Evolutionary conservation across 495 filamentous ascomycete species (phyloP).

Genomic region (Chaetomium fimeti): DNA sequence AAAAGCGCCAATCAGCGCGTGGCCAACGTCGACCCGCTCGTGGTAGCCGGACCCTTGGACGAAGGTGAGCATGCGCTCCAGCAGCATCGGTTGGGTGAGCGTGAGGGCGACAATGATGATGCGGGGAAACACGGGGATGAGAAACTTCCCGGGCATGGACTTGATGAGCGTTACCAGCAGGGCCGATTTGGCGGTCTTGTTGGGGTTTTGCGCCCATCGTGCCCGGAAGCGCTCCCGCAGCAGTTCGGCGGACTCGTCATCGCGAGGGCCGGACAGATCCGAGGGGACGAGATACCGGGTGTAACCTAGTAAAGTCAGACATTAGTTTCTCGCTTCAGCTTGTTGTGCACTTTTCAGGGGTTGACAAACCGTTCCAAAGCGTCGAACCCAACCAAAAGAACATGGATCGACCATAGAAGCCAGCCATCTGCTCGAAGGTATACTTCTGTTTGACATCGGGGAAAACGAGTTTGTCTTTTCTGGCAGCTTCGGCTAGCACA

Average conservation of each 20-base stretch:
- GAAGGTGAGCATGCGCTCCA: slow-evolving; percentile 19
- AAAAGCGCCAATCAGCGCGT: slow-evolving; percentile 16
- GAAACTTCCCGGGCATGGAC: slow-evolving; percentile 14
- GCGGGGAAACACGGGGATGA: slow-evolving; percentile 10
- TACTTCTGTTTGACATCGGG: slow-evolving; percentile 3
- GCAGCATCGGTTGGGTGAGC: slow-evolving; percentile 16
- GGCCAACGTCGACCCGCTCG: slow-evolving; percentile 12
- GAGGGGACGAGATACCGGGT: slow-evolving; percentile 13
- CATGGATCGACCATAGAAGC: slow-evolving; percentile 16
- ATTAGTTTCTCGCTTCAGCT: background rate
- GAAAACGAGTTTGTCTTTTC: slow-evolving; percentile 8
- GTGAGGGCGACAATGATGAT: slow-evolving; percentile 12
- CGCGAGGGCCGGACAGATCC: slow-evolving; percentile 14
- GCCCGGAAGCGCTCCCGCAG: slow-evolving; percentile 12
- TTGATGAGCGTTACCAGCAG: slow-evolving; percentile 9
- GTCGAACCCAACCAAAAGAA: slow-evolving; percentile 17
- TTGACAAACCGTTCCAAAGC: slow-evolving; percentile 14
- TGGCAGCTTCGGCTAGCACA: background rate
- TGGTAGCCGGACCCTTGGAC: slow-evolving; percentile 10
- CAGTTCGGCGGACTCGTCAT: slow-evolving; percentile 11
- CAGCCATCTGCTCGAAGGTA: slow-evolving; percentile 11
- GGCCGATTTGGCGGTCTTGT: slow-evolving; percentile 11
- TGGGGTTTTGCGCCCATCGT: slow-evolving; percentile 5
- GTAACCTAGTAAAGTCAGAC: background rate
- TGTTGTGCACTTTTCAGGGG: background rate